Evolutionary conservation across 2,329 filamentous ascomycete species (phyloP).

Genomic region (Dactylonectria macrodidyma): DNA sequence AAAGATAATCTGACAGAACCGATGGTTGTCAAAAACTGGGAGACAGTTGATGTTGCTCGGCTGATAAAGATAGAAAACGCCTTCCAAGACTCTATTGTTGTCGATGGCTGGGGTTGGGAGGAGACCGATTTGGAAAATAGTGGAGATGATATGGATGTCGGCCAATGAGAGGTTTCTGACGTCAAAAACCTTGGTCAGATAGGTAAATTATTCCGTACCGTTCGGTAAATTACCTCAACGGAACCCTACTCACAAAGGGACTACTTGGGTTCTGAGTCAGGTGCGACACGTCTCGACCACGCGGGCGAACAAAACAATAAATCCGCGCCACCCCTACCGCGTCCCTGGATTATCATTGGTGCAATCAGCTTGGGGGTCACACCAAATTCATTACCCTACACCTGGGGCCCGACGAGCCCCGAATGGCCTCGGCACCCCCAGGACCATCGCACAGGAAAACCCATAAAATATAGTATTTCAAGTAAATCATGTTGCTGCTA

Average conservation of each 20-base stretch:
- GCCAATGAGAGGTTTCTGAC: too few species aligned
- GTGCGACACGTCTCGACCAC: not conserved
- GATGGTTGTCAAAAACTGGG: too few species aligned
- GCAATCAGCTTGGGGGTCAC: not conserved
- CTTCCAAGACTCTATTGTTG: too few species aligned
- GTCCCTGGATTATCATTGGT: slow-evolving; percentile 2
- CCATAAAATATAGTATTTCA: slow-evolving; percentile 7
- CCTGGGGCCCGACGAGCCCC: not conserved
- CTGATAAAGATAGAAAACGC: too few species aligned
- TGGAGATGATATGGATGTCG: too few species aligned
- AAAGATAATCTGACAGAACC: too few species aligned
- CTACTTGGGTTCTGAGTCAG: not conserved
- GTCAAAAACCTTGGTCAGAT: too few species aligned
- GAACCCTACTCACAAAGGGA: not conserved
- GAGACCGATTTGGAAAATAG: too few species aligned
- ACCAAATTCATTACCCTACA: slow-evolving; percentile 5
- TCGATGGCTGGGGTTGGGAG: too few species aligned
- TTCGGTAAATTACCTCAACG: too few species aligned
- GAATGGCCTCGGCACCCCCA: not conserved
- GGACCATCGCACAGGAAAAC: not conserved
- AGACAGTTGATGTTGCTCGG: too few species aligned
- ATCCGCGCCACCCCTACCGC: not conserved
- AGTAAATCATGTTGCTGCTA: slow-evolving; percentile 1
- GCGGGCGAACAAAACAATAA: not conserved
- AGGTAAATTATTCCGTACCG: too few species aligned